These are phyloP conservation scores for Crepidotus variabilis DNA, from an alignment of 768 basidiomycete genomes.

Conservation along the genomic window DNA sequence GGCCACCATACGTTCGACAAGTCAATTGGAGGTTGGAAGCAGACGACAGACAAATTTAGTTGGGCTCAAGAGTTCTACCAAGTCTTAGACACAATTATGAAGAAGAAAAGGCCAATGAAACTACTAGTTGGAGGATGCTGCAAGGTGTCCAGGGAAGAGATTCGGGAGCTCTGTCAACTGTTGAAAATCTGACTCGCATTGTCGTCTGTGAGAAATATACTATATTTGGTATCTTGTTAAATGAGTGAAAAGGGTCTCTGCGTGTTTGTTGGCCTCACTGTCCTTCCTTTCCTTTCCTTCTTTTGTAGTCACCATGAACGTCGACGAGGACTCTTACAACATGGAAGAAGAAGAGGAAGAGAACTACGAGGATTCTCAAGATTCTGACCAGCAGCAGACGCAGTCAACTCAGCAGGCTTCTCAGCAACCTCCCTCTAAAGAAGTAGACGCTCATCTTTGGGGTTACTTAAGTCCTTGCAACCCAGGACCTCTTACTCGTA, in stretches of 20 bases:
- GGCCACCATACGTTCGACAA: conserved; percentile 56
- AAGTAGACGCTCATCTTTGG: conserved; percentile 51
- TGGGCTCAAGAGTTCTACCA: conserved; percentile 34
- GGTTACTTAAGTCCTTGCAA: conserved; percentile 69
- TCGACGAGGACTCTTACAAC: conserved; percentile 16
- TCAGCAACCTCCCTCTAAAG: conserved; percentile 23
- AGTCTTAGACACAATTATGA: conserved; percentile 16
- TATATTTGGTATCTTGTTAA: neutral
- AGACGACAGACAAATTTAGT: conserved; percentile 12
- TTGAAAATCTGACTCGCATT: conserved; percentile 1
- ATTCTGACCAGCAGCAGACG: conserved; percentile 32
- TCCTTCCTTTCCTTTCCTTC: conserved; percentile 8
- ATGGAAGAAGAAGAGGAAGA: conserved; percentile 13
- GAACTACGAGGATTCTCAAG: conserved; percentile 23
- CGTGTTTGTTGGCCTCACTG: neutral
- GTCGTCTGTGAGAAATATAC: neutral
- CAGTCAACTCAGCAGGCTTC: conserved; percentile 44
- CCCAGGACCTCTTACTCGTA: conserved; percentile 37
- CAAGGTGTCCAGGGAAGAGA: conserved; percentile 48
- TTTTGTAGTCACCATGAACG: conserved; percentile 4
- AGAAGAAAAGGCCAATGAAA: neutral
- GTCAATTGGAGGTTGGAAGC: conserved; percentile 39
- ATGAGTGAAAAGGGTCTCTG: neutral
- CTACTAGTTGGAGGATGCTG: conserved; percentile 71
- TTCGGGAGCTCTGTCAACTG: conserved; percentile 20